These are phyloP conservation scores for Aristolochia fimbriata DNA, from an alignment of 164 flowering plant species.

Conservation along the genomic window DNA sequence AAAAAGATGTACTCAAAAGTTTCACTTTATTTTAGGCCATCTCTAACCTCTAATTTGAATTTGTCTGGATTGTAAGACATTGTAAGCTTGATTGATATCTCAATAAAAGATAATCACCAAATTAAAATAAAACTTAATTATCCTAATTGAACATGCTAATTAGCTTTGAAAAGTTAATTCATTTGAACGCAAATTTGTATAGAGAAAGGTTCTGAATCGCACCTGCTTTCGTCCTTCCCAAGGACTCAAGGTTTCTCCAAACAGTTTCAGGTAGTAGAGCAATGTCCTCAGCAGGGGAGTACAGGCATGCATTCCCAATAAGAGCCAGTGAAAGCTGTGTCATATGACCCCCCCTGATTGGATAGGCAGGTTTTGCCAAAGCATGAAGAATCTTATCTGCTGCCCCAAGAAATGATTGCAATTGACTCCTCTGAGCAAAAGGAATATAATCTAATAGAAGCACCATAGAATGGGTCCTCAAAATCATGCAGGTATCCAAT, in stretches of 20 bases:
- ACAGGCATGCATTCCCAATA: constrained; percentile 60
- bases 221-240: constrained; percentile 61
- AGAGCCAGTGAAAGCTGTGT: constrained; percentile 62
- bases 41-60: too few species aligned
- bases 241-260: constrained; percentile 56
- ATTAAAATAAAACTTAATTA: too few species aligned
- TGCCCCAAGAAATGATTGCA: constrained; percentile 64
- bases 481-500: constrained; percentile 45
- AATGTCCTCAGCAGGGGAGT: constrained; percentile 63
- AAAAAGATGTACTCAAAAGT: too few species aligned
- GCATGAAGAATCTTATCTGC: constrained; percentile 50
- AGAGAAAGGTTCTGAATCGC: constrained; percentile 3
- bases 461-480: constrained; percentile 54
- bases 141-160: too few species aligned
- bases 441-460: constrained; percentile 57
- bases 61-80: too few species aligned
- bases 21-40: too few species aligned
- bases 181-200: background rate
- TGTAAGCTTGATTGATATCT: too few species aligned
- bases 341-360: constrained; percentile 44
- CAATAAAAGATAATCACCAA: too few species aligned
- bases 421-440: constrained; percentile 36
- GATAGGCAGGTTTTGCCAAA: constrained; percentile 35
- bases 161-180: too few species aligned
- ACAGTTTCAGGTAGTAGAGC: constrained; percentile 62